phyloP scores from a whole-genome alignment of 805 yeast species.

The Lipomyces sp. region DNA sequence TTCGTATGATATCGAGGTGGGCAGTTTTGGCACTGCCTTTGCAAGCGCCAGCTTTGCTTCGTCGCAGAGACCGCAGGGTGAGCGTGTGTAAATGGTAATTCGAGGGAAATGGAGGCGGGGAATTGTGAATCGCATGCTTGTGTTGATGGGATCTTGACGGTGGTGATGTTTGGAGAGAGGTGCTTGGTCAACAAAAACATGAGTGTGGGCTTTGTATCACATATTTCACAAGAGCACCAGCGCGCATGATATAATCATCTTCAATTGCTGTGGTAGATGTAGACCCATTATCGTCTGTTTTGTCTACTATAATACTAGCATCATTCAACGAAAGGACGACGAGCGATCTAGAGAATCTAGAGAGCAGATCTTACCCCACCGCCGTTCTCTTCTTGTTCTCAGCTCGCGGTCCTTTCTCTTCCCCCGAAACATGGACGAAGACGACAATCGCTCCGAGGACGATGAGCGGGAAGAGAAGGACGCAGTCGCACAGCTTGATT shows the following conservation, averaged over 20 bases:
- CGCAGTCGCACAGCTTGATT: conserved; percentile 36
- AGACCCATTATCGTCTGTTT: no score
- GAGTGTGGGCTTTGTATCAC: no score
- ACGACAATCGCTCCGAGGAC: conserved; percentile 29
- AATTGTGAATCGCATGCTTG: background rate
- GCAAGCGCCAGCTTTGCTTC: conserved; percentile 33
- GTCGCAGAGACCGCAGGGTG: conserved; percentile 40
- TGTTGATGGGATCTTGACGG: background rate
- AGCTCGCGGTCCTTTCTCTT: no score
- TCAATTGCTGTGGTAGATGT: no score
- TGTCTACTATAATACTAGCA: no score
- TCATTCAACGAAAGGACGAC: no score
- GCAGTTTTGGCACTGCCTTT: conserved; percentile 27
- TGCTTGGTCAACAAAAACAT: no score
- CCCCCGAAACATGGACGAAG: conserved; percentile 38
- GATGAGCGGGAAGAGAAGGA: conserved; percentile 36
- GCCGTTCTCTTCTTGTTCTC: no score
- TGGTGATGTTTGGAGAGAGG: background rate
- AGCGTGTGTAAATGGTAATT: conserved; percentile 37
- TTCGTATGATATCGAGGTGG: conserved; percentile 7
- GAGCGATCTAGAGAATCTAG: no score
- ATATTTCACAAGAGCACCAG: no score
- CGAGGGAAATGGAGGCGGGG: background rate
- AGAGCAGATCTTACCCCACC: no score
- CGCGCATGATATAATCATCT: no score